Evolutionary conservation across 1,139 yeast genomes (phyloP).

Genomic region (Suhomyces ambrosiae): DNA sequence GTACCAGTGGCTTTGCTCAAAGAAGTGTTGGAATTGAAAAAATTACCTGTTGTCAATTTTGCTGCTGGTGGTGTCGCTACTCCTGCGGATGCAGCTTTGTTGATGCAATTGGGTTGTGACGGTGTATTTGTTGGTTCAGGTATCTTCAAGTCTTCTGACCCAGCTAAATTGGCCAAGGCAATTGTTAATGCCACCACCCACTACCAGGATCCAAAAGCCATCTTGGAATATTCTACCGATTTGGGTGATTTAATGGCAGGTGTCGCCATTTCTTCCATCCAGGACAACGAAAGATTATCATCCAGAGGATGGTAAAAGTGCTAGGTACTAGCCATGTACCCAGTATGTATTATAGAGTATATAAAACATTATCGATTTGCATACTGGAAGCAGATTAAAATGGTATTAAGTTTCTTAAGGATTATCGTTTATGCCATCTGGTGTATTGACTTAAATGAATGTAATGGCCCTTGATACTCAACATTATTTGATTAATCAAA

Average conservation of each 20-base stretch:
- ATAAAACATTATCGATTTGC: not conserved
- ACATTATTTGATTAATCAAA: too few relatives aligned
- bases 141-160: slow-evolving; percentile 75
- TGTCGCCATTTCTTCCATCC: slow-evolving; percentile 54
- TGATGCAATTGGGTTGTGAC: slow-evolving; percentile 91
- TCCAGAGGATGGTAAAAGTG: slow-evolving; percentile 60
- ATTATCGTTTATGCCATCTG: too few relatives aligned
- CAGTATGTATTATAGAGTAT: too few relatives aligned
- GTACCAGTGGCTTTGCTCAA: slow-evolving; percentile 60
- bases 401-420: too few relatives aligned
- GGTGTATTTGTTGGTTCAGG: slow-evolving; percentile 94
- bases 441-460: too few relatives aligned
- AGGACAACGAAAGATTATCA: slow-evolving; percentile 51
- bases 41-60: slow-evolving; percentile 82
- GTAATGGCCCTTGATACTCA: too few relatives aligned
- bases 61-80: slow-evolving; percentile 94
- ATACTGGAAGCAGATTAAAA: too few relatives aligned
- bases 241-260: slow-evolving; percentile 81
- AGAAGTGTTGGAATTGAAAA: slow-evolving; percentile 51
- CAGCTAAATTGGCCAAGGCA: slow-evolving; percentile 75
- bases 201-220: slow-evolving; percentile 62
- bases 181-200: slow-evolving; percentile 83
- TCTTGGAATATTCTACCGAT: slow-evolving; percentile 73
- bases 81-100: slow-evolving; percentile 85
- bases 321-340: too few relatives aligned